Evolutionary conservation across 2,329 filamentous ascomycete genomes (phyloP).

Genomic region (Exophiala sp.): DNA sequence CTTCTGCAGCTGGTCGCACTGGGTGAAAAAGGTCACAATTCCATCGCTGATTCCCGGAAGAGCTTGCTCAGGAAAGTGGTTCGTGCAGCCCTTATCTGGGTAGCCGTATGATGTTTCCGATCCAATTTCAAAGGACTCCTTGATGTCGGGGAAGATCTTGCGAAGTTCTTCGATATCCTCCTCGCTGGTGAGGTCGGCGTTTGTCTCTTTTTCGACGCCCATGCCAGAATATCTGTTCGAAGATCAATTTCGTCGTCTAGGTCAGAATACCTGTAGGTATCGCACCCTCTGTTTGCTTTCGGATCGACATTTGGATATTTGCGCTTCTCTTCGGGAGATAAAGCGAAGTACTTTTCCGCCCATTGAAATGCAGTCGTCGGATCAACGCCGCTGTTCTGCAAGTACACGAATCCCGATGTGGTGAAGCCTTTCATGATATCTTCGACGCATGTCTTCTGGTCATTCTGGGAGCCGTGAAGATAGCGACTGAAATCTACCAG

Average conservation of each 20-base stretch:
- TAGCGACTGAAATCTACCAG: background rate
- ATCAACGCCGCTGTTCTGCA: background rate
- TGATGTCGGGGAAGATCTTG: background rate
- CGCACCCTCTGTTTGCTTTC: background rate
- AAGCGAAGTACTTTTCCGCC: background rate
- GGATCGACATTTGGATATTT: background rate
- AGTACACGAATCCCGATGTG: slow-evolving; percentile 2
- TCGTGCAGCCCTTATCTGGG: background rate
- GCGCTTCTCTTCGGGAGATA: background rate
- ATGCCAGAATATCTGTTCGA: background rate
- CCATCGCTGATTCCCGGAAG: background rate
- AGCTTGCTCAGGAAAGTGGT: background rate
- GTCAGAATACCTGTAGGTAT: too few species aligned
- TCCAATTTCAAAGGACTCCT: background rate
- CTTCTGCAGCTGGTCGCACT: background rate
- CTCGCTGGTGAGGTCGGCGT: background rate
- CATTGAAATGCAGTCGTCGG: background rate
- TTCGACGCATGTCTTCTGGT: background rate
- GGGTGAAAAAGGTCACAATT: background rate
- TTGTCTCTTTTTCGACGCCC: background rate
- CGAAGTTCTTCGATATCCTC: background rate
- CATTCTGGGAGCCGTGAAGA: background rate
- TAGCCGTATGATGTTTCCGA: background rate
- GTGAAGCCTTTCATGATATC: slow-evolving; percentile 4
- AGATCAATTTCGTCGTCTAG: too few species aligned